A percentile compares a stretch with the other conserved stretches of the same genome.
These are phyloP conservation scores for Coprinellus aureogranulatus DNA, from an alignment of 768 basidiomycete genomes.

Conservation along the genomic window DNA sequence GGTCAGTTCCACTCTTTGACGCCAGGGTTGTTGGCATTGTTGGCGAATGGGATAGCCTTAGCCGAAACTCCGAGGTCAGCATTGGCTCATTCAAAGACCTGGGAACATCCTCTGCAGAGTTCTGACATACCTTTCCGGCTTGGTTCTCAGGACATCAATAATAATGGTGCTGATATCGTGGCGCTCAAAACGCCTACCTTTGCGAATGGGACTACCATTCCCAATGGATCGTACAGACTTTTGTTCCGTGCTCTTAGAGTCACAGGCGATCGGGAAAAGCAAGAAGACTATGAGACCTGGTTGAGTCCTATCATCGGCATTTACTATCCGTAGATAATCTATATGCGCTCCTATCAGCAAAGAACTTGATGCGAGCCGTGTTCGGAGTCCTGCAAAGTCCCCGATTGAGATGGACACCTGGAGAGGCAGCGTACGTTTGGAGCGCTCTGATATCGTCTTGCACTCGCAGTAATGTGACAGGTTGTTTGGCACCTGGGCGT, in stretches of 20 bases:
- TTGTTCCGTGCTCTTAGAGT: slow-evolving; percentile 41
- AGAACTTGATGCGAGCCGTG: too few relatives aligned
- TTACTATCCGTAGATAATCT: too few relatives aligned
- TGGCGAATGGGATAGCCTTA: slow-evolving; percentile 42
- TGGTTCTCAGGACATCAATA: slow-evolving; percentile 19
- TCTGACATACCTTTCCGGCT: background rate
- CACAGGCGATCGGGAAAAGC: slow-evolving; percentile 39
- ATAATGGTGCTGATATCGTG: slow-evolving; percentile 30
- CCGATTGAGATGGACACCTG: too few relatives aligned
- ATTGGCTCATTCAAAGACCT: background rate
- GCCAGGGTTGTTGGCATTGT: slow-evolving; percentile 47
- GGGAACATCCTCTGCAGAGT: background rate
- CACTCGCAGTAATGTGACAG: too few relatives aligned
- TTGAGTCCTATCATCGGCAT: slow-evolving; percentile 49
- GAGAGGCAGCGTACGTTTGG: too few relatives aligned
- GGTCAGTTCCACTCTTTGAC: slow-evolving; percentile 36
- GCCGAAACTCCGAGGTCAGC: slow-evolving; percentile 45
- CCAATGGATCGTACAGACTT: slow-evolving; percentile 40
- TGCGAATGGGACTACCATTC: slow-evolving; percentile 42
- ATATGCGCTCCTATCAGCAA: too few relatives aligned
- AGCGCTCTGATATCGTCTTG: too few relatives aligned
- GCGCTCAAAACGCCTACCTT: slow-evolving; percentile 32
- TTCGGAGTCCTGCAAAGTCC: too few relatives aligned
- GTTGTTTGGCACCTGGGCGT: too few relatives aligned
- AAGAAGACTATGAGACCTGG: slow-evolving; percentile 47